These are phyloP conservation scores for Amanita pallidorosea DNA, from an alignment of 768 basidiomycete genomes.

Conservation along the genomic window DNA sequence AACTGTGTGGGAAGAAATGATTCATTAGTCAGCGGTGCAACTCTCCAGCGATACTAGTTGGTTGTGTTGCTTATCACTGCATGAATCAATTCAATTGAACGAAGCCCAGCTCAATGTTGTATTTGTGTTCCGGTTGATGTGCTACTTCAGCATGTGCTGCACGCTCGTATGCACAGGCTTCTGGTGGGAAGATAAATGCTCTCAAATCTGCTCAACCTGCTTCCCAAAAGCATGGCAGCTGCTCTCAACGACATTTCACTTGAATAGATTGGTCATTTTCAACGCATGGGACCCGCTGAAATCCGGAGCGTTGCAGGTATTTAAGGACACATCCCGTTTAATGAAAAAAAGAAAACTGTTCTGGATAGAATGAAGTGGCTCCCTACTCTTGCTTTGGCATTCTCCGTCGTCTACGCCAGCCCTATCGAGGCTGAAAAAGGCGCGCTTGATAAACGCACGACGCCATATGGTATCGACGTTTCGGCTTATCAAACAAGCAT, in stretches of 20 bases:
- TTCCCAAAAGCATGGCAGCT: no score
- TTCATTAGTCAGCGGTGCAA: no score
- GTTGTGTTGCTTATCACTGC: no score
- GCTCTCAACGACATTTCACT: neutral
- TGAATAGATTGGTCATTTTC: neutral
- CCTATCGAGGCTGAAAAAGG: slow-evolving; percentile 1
- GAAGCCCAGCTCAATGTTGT: no score
- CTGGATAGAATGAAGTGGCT: slow-evolving; percentile 4
- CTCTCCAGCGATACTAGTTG: no score
- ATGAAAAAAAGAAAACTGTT: neutral
- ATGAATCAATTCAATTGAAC: no score
- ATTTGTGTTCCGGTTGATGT: no score
- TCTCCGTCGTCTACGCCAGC: neutral
- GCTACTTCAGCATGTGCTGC: no score
- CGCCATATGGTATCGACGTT: slow-evolving; percentile 44
- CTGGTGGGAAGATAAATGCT: no score
- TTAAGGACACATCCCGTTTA: neutral
- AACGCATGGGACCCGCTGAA: no score
- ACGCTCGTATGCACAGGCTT: no score
- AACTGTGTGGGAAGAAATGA: neutral
- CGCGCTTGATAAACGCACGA: slow-evolving; percentile 18
- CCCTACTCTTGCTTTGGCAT: neutral
- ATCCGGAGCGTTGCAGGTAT: neutral
- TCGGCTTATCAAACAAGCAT: slow-evolving; percentile 37
- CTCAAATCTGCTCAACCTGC: no score